These are phyloP conservation scores for Chlorella vulgaris DNA, from an alignment of 139 green algal species.

Conservation along the genomic window DNA sequence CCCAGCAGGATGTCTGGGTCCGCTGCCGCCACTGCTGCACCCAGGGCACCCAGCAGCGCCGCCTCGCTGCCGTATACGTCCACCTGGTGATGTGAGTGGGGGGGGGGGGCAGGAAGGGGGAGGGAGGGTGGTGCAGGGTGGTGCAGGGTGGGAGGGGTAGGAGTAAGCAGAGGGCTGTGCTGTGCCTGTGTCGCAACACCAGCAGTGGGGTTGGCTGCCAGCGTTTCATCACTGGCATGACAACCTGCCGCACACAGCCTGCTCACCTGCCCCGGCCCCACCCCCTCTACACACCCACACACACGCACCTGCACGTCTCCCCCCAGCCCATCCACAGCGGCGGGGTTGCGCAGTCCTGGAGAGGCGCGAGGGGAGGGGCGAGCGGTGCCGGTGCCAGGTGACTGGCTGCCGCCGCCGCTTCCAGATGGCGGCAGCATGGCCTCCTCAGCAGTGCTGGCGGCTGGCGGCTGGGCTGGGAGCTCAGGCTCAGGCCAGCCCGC, in stretches of 20 bases:
- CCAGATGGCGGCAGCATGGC: not conserved
- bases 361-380: not conserved
- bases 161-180: not conserved
- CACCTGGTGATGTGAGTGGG: conserved; percentile 26
- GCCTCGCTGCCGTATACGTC: conserved; percentile 62
- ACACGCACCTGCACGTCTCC: conserved; percentile 32
- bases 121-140: too few species aligned
- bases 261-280: too few species aligned
- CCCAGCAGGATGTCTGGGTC: conserved; percentile 95
- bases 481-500: conserved; percentile 14
- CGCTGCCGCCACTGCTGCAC: conserved; percentile 59
- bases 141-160: not conserved
- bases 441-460: conserved; percentile 9
- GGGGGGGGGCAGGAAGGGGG: not conserved
- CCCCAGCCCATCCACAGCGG: conserved; percentile 31
- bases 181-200: not conserved
- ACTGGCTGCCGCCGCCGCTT: conserved; percentile 6
- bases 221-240: not conserved
- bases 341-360: conserved; percentile 26
- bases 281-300: too few species aligned
- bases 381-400: not conserved
- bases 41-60: conserved; percentile 73
- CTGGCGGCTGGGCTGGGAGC: not conserved
- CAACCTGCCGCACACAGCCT: too few species aligned
- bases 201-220: not conserved